Percentiles rank a stretch among this genome's conserved stretches.
These are phyloP conservation scores for Saprolegnia diclina DNA, from an alignment of 352 stramenopile species.

Conservation along the genomic window DNA sequence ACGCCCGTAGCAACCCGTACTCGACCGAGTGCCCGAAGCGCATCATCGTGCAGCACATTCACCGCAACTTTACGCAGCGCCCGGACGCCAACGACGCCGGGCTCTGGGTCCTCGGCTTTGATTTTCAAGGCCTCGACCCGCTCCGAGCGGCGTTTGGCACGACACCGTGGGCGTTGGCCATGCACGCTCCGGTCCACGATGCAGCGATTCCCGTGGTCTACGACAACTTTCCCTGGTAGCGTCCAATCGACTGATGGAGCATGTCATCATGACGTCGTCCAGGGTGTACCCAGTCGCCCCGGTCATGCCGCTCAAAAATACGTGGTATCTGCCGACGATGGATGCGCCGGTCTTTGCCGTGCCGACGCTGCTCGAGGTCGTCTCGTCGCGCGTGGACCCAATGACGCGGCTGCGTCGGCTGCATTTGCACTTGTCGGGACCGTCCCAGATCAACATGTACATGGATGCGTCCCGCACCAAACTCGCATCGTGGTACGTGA, in stretches of 20 bases:
- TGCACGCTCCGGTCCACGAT: constrained; percentile 32
- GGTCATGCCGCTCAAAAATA: constrained; percentile 59
- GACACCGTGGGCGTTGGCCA: constrained; percentile 48
- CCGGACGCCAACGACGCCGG: constrained; percentile 41
- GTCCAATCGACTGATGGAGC: not conserved
- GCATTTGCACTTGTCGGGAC: constrained; percentile 59
- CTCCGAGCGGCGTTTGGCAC: constrained; percentile 40
- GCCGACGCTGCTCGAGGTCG: constrained; percentile 35
- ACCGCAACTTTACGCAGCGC: constrained; percentile 33
- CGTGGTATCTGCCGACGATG: constrained; percentile 55
- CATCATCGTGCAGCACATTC: constrained; percentile 60
- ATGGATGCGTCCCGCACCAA: constrained; percentile 65
- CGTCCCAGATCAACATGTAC: constrained; percentile 66
- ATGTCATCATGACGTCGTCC: constrained; percentile 14
- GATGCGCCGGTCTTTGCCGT: constrained; percentile 26
- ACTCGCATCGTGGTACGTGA: constrained; percentile 53
- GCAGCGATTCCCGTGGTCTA: constrained; percentile 44
- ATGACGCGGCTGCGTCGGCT: constrained; percentile 50
- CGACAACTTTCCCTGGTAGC: constrained; percentile 47
- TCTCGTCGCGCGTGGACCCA: constrained; percentile 52
- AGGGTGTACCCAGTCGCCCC: constrained; percentile 49
- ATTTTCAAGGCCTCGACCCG: constrained; percentile 54
- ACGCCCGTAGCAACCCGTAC: constrained; percentile 59
- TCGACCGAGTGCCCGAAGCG: constrained; percentile 62
- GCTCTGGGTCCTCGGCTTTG: constrained; percentile 64